These are phyloP conservation scores for Stachybotrys chartarum DNA, from an alignment of 2,329 filamentous ascomycete species.

Conservation along the genomic window DNA sequence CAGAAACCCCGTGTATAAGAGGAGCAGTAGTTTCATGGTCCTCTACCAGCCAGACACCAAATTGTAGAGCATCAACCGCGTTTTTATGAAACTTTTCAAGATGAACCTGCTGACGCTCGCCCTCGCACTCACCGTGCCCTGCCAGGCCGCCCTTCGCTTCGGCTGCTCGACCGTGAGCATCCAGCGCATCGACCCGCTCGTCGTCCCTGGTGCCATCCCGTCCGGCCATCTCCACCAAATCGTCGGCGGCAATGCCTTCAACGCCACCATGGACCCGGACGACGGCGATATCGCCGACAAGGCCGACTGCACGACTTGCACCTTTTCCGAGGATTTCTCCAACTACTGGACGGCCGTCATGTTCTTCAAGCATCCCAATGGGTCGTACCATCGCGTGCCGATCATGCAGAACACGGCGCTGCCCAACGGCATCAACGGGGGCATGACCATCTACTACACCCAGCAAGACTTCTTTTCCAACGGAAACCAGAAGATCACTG, in stretches of 20 bases:
- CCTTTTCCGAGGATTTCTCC: constrained; percentile 8
- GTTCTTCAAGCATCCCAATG: constrained; percentile 7
- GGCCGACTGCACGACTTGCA: constrained; percentile 7
- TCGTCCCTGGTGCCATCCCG: neutral
- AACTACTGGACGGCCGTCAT: constrained; percentile 10
- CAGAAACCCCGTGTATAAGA: no score
- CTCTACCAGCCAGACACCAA: no score
- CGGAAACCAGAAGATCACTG: constrained; percentile 1
- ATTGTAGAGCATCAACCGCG: no score
- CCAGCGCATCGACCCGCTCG: constrained; percentile 1
- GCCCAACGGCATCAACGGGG: neutral
- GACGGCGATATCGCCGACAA: neutral
- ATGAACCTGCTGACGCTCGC: neutral
- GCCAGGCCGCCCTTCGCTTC: neutral
- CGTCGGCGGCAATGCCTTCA: neutral
- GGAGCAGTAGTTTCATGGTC: no score
- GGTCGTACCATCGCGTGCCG: constrained; percentile 8
- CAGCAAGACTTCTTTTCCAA: constrained; percentile 1
- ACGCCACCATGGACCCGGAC: neutral
- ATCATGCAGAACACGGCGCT: constrained; percentile 6
- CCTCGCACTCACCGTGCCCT: neutral
- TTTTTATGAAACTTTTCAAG: neutral
- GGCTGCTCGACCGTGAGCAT: constrained; percentile 1
- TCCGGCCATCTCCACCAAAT: constrained; percentile 1
- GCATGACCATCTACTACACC: constrained; percentile 1